Conservation (phyloP, 805 yeast genomes). For the Candida chauliodis region DNA sequence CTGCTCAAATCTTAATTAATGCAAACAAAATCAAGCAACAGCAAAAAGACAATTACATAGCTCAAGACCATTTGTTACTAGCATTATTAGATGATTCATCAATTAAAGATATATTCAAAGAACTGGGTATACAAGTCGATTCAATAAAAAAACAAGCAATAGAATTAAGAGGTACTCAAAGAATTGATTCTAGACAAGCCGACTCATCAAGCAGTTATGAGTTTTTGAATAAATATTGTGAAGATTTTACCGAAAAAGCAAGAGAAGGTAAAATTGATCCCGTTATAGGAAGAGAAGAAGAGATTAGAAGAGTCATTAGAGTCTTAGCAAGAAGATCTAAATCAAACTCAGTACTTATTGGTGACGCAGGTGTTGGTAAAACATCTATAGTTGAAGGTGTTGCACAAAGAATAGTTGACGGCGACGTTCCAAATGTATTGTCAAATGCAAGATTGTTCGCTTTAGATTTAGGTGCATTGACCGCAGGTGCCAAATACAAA, state of each 20-base stretch:
- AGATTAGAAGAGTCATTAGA: slow-evolving; percentile 90
- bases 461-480: slow-evolving; percentile 90
- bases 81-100: slow-evolving; percentile 80
- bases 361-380: slow-evolving; percentile 99
- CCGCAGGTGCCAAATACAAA: slow-evolving; percentile 98
- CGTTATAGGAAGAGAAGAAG: slow-evolving; percentile 98
- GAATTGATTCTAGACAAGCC: slow-evolving; percentile 91
- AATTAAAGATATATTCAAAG: slow-evolving; percentile 69
- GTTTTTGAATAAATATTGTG: slow-evolving; percentile 83
- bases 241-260: slow-evolving; percentile 91
- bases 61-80: slow-evolving; percentile 88
- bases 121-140: slow-evolving; percentile 62
- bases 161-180: slow-evolving; percentile 81
- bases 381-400: slow-evolving; percentile 98
- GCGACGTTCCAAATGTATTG: slow-evolving; percentile 88
- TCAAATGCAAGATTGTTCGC: slow-evolving; percentile 80
- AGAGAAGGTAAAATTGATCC: slow-evolving; percentile 95
- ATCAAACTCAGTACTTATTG: slow-evolving; percentile 93
- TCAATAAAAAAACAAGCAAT: slow-evolving; percentile 74
- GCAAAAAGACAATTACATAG: slow-evolving; percentile 88
- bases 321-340: slow-evolving; percentile 96
- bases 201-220: slow-evolving; percentile 85
- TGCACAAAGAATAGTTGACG: slow-evolving; percentile 93
- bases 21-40: slow-evolving; percentile 77
- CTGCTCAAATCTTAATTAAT: slow-evolving; percentile 67